phyloP scores from a whole-genome alignment of 2,329 filamentous ascomycete species.

The Fusarium nisikadoi region DNA sequence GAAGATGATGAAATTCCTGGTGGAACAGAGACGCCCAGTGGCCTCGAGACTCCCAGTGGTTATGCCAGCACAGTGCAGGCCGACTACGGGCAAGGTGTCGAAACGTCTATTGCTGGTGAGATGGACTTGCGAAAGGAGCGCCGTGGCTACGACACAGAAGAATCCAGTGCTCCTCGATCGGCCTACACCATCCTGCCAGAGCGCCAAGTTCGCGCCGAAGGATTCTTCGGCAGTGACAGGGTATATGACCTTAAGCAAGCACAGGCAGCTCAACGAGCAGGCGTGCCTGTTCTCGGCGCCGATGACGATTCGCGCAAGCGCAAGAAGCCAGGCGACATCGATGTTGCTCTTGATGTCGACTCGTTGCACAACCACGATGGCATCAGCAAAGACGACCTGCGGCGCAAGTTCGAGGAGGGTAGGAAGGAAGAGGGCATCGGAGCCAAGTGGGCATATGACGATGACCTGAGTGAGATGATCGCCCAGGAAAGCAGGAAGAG shows the following conservation, averaged over 20 bases:
- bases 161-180: slow-evolving; percentile 76
- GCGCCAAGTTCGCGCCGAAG: slow-evolving; percentile 83
- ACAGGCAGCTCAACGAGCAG: slow-evolving; percentile 58
- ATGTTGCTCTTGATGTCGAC: slow-evolving; percentile 91
- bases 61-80: slow-evolving; percentile 83
- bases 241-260: slow-evolving; percentile 82
- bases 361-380: slow-evolving; percentile 78
- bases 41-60: slow-evolving; percentile 83
- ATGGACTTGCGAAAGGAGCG: slow-evolving; percentile 89
- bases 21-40: slow-evolving; percentile 78
- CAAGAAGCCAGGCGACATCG: slow-evolving; percentile 96
- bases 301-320: slow-evolving; percentile 83
- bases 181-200: slow-evolving; percentile 93
- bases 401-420: slow-evolving; percentile 81
- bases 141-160: slow-evolving; percentile 88
- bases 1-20: slow-evolving; percentile 70
- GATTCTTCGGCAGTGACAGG: slow-evolving; percentile 96
- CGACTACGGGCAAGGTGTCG: slow-evolving; percentile 76
- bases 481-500: slow-evolving; percentile 91
- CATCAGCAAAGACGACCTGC: slow-evolving; percentile 85
- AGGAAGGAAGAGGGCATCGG: slow-evolving; percentile 72
- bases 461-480: slow-evolving; percentile 96
- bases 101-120: slow-evolving; percentile 83
- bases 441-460: slow-evolving; percentile 78
- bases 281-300: slow-evolving; percentile 79